phyloP scores from a whole-genome alignment of 2,329 filamentous ascomycete species.

The Colletotrichum sp. region DNA sequence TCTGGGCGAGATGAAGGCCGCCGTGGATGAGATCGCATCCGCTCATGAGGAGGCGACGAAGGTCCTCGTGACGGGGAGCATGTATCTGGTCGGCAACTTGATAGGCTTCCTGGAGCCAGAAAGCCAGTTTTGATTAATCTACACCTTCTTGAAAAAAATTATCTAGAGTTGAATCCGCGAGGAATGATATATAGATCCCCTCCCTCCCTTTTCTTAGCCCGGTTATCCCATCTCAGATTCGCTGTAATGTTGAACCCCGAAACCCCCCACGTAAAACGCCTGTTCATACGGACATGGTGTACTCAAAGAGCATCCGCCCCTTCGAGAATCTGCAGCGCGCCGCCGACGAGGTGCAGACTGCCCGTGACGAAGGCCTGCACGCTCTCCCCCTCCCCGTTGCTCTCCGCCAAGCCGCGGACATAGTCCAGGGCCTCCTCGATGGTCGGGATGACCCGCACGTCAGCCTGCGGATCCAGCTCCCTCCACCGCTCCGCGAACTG shows the following conservation, averaged over 20 bases:
- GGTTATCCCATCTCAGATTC: not conserved
- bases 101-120: slow-evolving; percentile 50
- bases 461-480: slow-evolving; percentile 48
- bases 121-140: not conserved
- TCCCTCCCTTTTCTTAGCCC: slow-evolving; percentile 27
- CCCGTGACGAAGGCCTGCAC: slow-evolving; percentile 72
- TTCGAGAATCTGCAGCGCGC: slow-evolving; percentile 54
- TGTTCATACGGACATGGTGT: not conserved
- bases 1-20: slow-evolving; percentile 43
- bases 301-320: slow-evolving; percentile 15
- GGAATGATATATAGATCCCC: slow-evolving; percentile 30
- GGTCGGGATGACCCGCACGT: slow-evolving; percentile 51
- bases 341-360: slow-evolving; percentile 84
- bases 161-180: slow-evolving; percentile 8
- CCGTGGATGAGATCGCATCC: slow-evolving; percentile 57
- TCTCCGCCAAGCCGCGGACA: slow-evolving; percentile 22
- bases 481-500: slow-evolving; percentile 58
- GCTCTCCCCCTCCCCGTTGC: slow-evolving; percentile 33
- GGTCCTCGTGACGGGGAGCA: slow-evolving; percentile 62
- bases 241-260: not conserved
- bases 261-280: not conserved
- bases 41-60: slow-evolving; percentile 36
- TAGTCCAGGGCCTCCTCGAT: slow-evolving; percentile 59
- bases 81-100: slow-evolving; percentile 65
- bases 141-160: not conserved